phyloP scores from a whole-genome alignment of 1,139 yeast genomes.

The Debaryomyces psychrophilus region DNA sequence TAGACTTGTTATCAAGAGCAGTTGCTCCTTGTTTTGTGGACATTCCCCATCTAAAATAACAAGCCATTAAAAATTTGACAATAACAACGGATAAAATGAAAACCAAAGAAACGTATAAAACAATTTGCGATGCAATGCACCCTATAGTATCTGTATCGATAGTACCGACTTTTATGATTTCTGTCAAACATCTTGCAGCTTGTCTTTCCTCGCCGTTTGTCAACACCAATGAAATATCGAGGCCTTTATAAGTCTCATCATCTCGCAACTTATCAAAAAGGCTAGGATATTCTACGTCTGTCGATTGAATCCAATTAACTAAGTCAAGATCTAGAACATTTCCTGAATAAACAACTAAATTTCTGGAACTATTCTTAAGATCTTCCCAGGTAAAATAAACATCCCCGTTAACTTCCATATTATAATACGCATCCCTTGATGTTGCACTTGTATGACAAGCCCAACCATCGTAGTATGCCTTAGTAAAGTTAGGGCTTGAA shows the following conservation, averaged over 20 bases:
- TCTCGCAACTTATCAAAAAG: constrained; percentile 65
- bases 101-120: constrained; percentile 75
- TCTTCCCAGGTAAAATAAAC: constrained; percentile 93
- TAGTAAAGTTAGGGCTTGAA: constrained; percentile 60
- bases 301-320: constrained; percentile 69
- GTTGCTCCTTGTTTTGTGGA: constrained; percentile 82
- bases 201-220: constrained; percentile 69
- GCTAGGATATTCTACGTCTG: constrained; percentile 72
- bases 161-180: constrained; percentile 84
- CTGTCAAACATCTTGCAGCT: constrained; percentile 82
- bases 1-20: constrained; percentile 50
- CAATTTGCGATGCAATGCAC: constrained; percentile 90
- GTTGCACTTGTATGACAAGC: constrained; percentile 81
- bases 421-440: constrained; percentile 73
- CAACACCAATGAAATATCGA: constrained; percentile 78
- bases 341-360: constrained; percentile 85
- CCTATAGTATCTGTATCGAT: constrained; percentile 91
- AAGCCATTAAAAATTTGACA: constrained; percentile 78
- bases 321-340: constrained; percentile 80
- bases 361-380: constrained; percentile 67
- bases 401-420: constrained; percentile 65
- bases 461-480: constrained; percentile 75
- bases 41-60: constrained; percentile 84
- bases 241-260: constrained; percentile 64
- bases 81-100: constrained; percentile 82